Conservation (phyloP, 352 stramenopile genomes). For the Elongisporangium anandrum region DNA sequence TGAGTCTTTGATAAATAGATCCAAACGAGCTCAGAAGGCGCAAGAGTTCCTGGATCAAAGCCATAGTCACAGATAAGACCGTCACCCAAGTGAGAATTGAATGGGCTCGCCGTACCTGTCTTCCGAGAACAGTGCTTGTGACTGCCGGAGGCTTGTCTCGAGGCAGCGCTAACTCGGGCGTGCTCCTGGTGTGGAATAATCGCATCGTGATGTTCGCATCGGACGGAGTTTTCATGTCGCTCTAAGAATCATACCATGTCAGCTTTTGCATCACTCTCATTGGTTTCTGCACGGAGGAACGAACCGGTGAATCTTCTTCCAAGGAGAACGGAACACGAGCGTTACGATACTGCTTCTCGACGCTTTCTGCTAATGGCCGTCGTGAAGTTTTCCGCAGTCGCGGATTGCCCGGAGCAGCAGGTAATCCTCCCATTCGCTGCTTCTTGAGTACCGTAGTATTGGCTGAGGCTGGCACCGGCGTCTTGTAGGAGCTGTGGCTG, state of each 20-base stretch:
- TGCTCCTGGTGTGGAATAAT: background rate
- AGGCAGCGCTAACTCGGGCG: background rate
- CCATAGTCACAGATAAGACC: background rate
- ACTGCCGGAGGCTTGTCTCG: background rate
- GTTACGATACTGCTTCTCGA: constrained; percentile 44
- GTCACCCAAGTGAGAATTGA: too few species aligned
- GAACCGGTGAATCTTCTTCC: background rate
- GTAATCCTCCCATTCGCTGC: constrained; percentile 26
- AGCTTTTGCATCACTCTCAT: background rate
- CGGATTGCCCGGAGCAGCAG: constrained; percentile 30
- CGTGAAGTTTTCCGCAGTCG: constrained; percentile 35
- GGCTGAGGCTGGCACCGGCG: constrained; percentile 2
- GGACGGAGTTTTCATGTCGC: background rate
- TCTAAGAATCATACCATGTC: background rate
- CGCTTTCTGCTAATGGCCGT: constrained; percentile 48
- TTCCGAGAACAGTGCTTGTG: background rate
- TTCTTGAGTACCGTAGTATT: constrained; percentile 47
- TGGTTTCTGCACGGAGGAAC: background rate
- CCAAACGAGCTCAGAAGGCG: constrained; percentile 66
- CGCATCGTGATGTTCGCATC: background rate
- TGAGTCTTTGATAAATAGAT: constrained; percentile 65
- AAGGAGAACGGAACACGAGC: constrained; percentile 55
- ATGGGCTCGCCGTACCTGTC: background rate
- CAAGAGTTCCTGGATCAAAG: constrained; percentile 30
- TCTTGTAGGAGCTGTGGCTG: constrained; percentile 8